A percentile compares a stretch with the other conserved stretches of the same genome.
These are phyloP conservation scores for Geranium incanum DNA, from an alignment of 441 rosid species.

Conservation along the genomic window DNA sequence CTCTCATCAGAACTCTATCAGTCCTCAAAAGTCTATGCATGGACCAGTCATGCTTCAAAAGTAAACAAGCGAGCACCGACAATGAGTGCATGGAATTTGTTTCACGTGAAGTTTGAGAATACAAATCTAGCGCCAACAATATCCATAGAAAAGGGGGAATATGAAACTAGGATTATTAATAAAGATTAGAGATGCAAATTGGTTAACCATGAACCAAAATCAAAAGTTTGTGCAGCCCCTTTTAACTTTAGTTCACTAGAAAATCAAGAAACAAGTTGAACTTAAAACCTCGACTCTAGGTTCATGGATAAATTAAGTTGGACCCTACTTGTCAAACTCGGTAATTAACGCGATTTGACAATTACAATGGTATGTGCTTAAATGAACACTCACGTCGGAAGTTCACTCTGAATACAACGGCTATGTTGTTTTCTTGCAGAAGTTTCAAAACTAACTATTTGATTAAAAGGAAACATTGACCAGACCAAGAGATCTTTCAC, in stretches of 20 bases:
- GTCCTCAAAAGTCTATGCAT: background rate
- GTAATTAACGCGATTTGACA: background rate
- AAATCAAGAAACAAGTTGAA: background rate
- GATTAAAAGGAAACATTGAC: slow-evolving; percentile 32
- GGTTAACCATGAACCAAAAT: background rate
- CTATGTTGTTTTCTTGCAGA: slow-evolving; percentile 62
- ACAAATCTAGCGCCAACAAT: background rate
- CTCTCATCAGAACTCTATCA: background rate
- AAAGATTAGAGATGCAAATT: background rate
- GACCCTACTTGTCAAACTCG: background rate
- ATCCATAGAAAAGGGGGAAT: background rate
- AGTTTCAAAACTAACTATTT: slow-evolving; percentile 26
- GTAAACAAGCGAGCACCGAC: background rate
- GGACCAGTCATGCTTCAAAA: background rate
- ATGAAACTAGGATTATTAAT: background rate
- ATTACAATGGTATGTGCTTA: slow-evolving; percentile 43
- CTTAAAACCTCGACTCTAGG: background rate
- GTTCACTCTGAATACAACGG: slow-evolving; percentile 81
- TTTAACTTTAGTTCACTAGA: background rate
- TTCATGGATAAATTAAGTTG: background rate
- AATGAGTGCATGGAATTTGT: background rate
- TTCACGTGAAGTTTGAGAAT: background rate
- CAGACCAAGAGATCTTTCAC: slow-evolving; percentile 82
- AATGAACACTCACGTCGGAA: slow-evolving; percentile 86
- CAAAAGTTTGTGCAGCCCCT: background rate